Evolutionary conservation across 257 asterid genomes (phyloP), one percentile per base, ranked within the genome.

Genomic region (Solanum phureja): DNA sequence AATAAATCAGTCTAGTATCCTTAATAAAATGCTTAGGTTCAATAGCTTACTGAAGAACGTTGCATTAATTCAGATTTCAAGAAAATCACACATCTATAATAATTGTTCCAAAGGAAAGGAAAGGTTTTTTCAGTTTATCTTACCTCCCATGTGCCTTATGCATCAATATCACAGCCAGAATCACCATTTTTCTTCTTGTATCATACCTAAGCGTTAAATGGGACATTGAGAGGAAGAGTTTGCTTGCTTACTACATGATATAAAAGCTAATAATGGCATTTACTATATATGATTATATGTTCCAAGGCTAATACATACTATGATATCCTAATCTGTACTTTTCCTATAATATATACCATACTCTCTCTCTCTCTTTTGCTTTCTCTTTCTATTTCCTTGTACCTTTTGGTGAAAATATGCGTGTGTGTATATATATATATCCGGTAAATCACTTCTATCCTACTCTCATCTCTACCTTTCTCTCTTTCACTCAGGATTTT

Each of bases 401-500:
- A 38, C 33, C 33, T 81, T 81, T 16, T 44, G 40, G 68, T 81
- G 27, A 31, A 46, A 27, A 2, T 79, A 44, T 79, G 84, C 1
- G 4, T 79, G 16, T n/a, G 60, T 49, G 21, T 49, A 0, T 5
- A 49, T 5, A n/a, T 79, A 27, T 77, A 24, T 79, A 13, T 27
- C 69, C 2, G 11, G 85, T 1, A 18, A 52, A 16, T 79, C 42
- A 81, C 27, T 29, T 81, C 62, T 81, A 31, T 9, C n/a, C 40
- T 81, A 27, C 42, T 46, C 69, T 81, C 1, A 49, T 49, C 69
- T 46, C 37, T 46, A 46, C 42, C 37, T 66, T 4, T 40, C 35
- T n/a, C 37, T 38, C 76, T n/a, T 0, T 31, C 46, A 24, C 88
- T 87, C 72, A 66, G 89, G 91, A 86, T 93, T 92, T 90, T 72